Base-by-base conservation (phyloP, 78 protist genomes). In the Dictyostelium capitatum region DNA sequence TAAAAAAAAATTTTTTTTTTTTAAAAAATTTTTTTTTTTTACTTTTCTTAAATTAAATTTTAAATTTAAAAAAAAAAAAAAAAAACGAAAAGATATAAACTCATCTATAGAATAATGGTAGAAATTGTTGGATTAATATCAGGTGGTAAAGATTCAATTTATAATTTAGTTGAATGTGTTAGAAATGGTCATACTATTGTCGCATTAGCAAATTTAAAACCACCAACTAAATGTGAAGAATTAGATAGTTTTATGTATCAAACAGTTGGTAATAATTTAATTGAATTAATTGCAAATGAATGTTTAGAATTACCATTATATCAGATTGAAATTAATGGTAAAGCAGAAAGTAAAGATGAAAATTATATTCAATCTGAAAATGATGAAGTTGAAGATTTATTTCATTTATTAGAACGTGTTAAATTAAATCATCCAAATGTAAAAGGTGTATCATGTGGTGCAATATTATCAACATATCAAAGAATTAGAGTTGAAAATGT, bases 101-200 rank as follows among this genome's bases (percentile, higher is more conserved):
- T n/a, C n/a, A n/a, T n/a, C n/a, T n/a, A n/a, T n/a, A n/a, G n/a
- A n/a, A n/a, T n/a, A 23, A 72, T 72, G 79, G 79, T 97, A 97
- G 96, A 92, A 64, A 85, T 98, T 43, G 97, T 97, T 6, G 99
- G 97, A 9, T 95, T 98, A 56, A 43, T 98, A 32, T 91, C 97
- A 19, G 99, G 99, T 14, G 99, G 99, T 32, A 99, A 99, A 93
- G 99, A 99, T 93, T 79, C 96, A 47, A 56, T 82, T 54, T 91
- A 51, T 72, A 69, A 85, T 69, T 37, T 98, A 50, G 15, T 93
- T 48, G 78, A 96, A 23, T 96, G 98, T 41, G 89, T 97, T 17
- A 92, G 95, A 79, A 56, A 84, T n/a, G 99, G 99, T 4, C 99
- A 99, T 91, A 80, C 59, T 46, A 17, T 99, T 3, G 92, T 96